A percentile compares a stretch with the other conserved stretches of the same genome.
phyloP scores from a whole-genome alignment of 2,329 filamentous ascomycete genomes.

The Penicillium capsulatum region DNA sequence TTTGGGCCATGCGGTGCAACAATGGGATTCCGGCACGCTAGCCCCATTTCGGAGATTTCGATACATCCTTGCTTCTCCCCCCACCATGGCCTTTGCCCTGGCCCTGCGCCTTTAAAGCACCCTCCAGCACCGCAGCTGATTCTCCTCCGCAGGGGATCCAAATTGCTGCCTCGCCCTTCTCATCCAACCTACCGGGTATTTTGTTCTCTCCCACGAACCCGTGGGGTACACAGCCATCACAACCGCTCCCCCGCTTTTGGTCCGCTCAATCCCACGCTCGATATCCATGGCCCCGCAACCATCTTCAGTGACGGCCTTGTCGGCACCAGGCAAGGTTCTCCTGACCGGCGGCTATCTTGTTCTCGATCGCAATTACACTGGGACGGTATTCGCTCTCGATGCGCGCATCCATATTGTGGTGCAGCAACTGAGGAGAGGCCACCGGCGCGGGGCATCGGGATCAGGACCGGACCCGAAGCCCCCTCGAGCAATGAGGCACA shows the following conservation, averaged over 20 bases:
- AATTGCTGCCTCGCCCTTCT: not conserved
- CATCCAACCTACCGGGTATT: not conserved
- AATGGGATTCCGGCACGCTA: slow-evolving; percentile 10
- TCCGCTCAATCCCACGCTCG: slow-evolving; percentile 8
- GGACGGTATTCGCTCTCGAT: slow-evolving; percentile 62
- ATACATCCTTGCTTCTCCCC: slow-evolving; percentile 16
- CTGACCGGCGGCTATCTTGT: slow-evolving; percentile 93
- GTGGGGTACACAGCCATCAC: not conserved
- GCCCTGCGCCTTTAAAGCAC: not conserved
- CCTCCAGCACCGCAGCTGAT: not conserved
- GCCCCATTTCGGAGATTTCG: slow-evolving; percentile 20
- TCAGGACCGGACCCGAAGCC: slow-evolving; percentile 14
- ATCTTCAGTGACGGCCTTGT: slow-evolving; percentile 56
- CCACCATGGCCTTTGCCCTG: not conserved
- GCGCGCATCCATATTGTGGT: slow-evolving; percentile 61
- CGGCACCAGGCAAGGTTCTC: slow-evolving; percentile 93
- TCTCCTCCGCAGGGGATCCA: not conserved
- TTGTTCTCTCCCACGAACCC: not conserved
- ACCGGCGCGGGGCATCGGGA: slow-evolving; percentile 17
- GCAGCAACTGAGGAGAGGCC: slow-evolving; percentile 47
- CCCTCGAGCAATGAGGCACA: slow-evolving; percentile 8
- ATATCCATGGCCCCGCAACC: slow-evolving; percentile 19
- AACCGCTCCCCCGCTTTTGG: slow-evolving; percentile 12
- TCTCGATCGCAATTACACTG: slow-evolving; percentile 80
- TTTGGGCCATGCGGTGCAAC: slow-evolving; percentile 7